A percentile compares a stretch with the other conserved stretches of the same genome.
These are phyloP conservation scores for Plicaturopsis crispa DNA, from an alignment of 768 basidiomycete genomes.

Conservation along the genomic window DNA sequence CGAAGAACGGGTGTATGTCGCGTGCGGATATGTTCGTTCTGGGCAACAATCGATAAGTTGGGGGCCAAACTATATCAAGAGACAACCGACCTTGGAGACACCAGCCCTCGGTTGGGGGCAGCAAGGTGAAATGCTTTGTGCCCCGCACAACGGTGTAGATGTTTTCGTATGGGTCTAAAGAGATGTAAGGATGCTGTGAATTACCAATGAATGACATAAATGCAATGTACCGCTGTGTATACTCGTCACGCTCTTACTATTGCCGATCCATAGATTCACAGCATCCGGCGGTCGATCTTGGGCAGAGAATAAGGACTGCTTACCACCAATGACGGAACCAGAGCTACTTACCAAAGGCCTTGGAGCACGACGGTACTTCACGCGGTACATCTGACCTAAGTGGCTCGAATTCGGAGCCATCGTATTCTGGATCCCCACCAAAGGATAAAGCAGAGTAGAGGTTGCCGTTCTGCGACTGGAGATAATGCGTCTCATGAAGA, in stretches of 20 bases:
- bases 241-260: constrained; percentile 68
- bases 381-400: constrained; percentile 60
- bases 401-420: constrained; percentile 51
- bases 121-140: constrained; percentile 75
- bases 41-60: constrained; percentile 3
- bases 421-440: constrained; percentile 18
- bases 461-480: constrained; percentile 93
- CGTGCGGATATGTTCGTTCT: constrained; percentile 64
- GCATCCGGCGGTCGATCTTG: constrained; percentile 70
- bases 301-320: constrained; percentile 1
- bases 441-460: constrained; percentile 47
- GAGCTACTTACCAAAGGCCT: constrained; percentile 61
- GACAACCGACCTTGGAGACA: constrained; percentile 56
- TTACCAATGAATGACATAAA: not conserved
- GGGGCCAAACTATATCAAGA: not conserved
- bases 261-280: constrained; percentile 91
- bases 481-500: constrained; percentile 51
- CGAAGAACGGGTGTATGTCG: constrained; percentile 47
- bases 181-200: constrained; percentile 1
- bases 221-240: constrained; percentile 71
- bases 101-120: constrained; percentile 88
- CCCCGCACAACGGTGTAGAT: constrained; percentile 85
- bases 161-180: constrained; percentile 84
- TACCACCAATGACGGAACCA: constrained; percentile 1
- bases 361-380: constrained; percentile 68